Conservation (phyloP, 1,284 basidiomycete species). For the Amylostereum areolatum region DNA sequence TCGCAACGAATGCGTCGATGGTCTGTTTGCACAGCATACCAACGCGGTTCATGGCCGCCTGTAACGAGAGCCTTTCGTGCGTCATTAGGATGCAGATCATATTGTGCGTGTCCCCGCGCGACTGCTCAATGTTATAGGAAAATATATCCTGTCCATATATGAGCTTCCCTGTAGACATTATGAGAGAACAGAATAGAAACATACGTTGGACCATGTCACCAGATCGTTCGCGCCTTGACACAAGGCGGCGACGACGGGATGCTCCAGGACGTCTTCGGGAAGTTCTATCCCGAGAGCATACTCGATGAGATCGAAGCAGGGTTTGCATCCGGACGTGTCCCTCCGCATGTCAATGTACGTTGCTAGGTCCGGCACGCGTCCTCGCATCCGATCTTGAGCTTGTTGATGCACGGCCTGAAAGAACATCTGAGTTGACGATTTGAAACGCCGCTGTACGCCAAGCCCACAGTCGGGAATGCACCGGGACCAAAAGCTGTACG, state of each 20-base stretch:
- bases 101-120: conserved; percentile 37
- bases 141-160: conserved; percentile 30
- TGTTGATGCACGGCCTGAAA: conserved; percentile 32
- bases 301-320: conserved; percentile 34
- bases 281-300: conserved; percentile 33
- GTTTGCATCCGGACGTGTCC: conserved; percentile 30
- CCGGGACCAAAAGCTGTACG: conserved; percentile 27
- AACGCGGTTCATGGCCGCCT: conserved; percentile 35
- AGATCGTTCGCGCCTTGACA: conserved; percentile 34
- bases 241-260: conserved; percentile 29
- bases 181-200: conserved; percentile 10
- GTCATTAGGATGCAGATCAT: conserved; percentile 33
- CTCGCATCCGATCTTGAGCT: conserved; percentile 24
- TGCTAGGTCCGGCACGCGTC: conserved; percentile 29
- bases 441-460: conserved; percentile 26
- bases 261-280: conserved; percentile 30
- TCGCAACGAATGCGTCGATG: conserved; percentile 29
- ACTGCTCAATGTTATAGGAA: conserved; percentile 38
- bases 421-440: conserved; percentile 29
- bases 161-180: neutral
- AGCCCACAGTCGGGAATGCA: conserved; percentile 22
- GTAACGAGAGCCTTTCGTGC: conserved; percentile 28
- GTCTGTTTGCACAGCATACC: conserved; percentile 31
- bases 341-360: conserved; percentile 30
- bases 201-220: conserved; percentile 36